Conservation (phyloP, 768 basidiomycete species). For the Grammothele lineata region DNA sequence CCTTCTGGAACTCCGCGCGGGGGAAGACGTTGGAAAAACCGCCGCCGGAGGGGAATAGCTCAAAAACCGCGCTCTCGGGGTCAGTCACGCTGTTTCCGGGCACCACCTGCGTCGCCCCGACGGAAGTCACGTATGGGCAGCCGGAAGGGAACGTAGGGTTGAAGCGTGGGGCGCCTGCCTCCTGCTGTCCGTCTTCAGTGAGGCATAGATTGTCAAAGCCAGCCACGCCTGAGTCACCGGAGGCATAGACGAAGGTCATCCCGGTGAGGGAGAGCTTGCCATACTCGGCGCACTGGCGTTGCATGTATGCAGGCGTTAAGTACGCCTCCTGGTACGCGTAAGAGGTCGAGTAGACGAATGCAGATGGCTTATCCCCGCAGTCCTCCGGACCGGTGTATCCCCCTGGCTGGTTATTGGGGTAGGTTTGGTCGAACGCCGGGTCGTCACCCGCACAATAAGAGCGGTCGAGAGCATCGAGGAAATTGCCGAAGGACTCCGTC, state of each 20-base stretch:
- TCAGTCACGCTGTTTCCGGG: slow-evolving; percentile 28
- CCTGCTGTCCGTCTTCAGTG: slow-evolving; percentile 22
- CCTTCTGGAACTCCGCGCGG: slow-evolving; percentile 32
- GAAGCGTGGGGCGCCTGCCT: slow-evolving; percentile 14
- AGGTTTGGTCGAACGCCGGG: slow-evolving; percentile 27
- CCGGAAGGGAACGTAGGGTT: slow-evolving; percentile 28
- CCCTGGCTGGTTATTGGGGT: slow-evolving; percentile 22
- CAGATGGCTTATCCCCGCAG: slow-evolving; percentile 31
- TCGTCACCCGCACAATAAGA: slow-evolving; percentile 36
- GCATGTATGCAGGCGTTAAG: slow-evolving; percentile 21
- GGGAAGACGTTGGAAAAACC: slow-evolving; percentile 39
- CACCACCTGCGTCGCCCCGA: slow-evolving; percentile 36
- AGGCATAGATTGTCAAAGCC: slow-evolving; percentile 32
- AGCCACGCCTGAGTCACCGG: slow-evolving; percentile 39
- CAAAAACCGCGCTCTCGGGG: slow-evolving; percentile 33
- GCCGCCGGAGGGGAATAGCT: slow-evolving; percentile 32
- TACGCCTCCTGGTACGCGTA: slow-evolving; percentile 18
- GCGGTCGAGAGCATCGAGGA: slow-evolving; percentile 39
- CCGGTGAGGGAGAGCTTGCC: slow-evolving; percentile 33
- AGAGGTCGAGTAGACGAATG: slow-evolving; percentile 38
- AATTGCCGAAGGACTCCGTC: neutral
- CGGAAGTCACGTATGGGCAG: slow-evolving; percentile 39
- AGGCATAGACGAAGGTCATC: slow-evolving; percentile 35
- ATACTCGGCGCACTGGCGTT: slow-evolving; percentile 39
- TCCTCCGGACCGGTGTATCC: neutral